These are phyloP conservation scores for Russula dissimulans DNA, from an alignment of 768 basidiomycete genomes.

Conservation along the genomic window DNA sequence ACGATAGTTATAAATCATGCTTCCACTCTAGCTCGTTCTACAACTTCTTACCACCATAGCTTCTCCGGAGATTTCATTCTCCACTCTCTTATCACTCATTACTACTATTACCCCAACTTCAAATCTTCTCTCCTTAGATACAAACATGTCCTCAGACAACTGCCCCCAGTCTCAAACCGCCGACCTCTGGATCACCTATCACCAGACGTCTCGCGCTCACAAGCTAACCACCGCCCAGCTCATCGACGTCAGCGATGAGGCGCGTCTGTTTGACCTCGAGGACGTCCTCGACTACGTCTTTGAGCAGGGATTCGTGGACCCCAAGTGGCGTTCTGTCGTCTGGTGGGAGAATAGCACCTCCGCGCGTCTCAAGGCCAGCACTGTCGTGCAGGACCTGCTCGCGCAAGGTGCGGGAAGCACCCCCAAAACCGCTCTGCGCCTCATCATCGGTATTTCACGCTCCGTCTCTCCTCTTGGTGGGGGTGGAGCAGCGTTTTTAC, in stretches of 20 bases:
- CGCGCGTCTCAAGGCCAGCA: constrained; percentile 29
- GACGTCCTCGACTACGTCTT: constrained; percentile 40
- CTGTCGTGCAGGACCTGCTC: constrained; percentile 30
- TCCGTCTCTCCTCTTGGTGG: background rate
- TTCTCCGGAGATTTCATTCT: background rate
- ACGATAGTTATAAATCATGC: background rate
- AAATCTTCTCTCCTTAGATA: background rate
- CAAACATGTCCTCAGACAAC: background rate
- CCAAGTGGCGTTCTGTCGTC: constrained; percentile 32
- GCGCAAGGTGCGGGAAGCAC: constrained; percentile 34
- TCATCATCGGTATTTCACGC: constrained; percentile 36
- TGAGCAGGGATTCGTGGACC: constrained; percentile 39
- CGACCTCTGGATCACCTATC: constrained; percentile 43
- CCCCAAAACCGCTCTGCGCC: constrained; percentile 35
- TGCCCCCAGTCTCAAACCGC: background rate
- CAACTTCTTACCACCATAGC: background rate
- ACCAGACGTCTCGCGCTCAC: constrained; percentile 36
- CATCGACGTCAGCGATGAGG: constrained; percentile 37
- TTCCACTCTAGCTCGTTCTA: background rate
- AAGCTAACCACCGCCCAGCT: constrained; percentile 38
- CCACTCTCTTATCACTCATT: background rate
- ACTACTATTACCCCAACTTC: background rate
- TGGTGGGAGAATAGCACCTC: constrained; percentile 39
- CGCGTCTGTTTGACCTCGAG: constrained; percentile 36
- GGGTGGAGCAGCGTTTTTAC: too few species aligned